Evolutionary conservation across 2,329 filamentous ascomycete species (phyloP).

Genomic region (Botrytis paeoniae): DNA sequence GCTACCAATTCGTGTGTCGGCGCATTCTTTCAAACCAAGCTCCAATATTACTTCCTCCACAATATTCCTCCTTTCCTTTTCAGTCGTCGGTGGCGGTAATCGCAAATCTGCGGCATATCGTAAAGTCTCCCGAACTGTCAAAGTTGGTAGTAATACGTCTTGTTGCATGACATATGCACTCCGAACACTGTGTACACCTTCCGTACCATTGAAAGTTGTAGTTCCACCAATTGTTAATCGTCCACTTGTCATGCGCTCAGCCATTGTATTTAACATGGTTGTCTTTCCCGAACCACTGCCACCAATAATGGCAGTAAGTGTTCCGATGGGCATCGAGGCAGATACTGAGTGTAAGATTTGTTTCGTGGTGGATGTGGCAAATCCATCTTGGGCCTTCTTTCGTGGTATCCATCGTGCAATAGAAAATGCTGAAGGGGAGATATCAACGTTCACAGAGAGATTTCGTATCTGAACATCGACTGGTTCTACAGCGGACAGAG

Average conservation of each 20-base stretch:
- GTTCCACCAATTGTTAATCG: slow-evolving; percentile 51
- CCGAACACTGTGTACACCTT: slow-evolving; percentile 52
- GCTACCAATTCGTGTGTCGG: slow-evolving; percentile 70
- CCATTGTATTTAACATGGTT: slow-evolving; percentile 67
- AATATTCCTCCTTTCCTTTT: slow-evolving; percentile 56
- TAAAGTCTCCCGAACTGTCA: slow-evolving; percentile 74
- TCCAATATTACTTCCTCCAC: slow-evolving; percentile 77
- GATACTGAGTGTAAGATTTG: slow-evolving; percentile 61
- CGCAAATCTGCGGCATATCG: slow-evolving; percentile 70
- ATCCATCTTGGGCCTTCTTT: slow-evolving; percentile 35
- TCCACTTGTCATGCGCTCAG: slow-evolving; percentile 60
- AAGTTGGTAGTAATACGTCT: slow-evolving; percentile 67
- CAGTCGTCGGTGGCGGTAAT: slow-evolving; percentile 59
- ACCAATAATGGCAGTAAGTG: slow-evolving; percentile 72
- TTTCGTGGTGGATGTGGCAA: slow-evolving; percentile 42
- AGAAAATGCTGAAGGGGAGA: slow-evolving; percentile 53
- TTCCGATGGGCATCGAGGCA: slow-evolving; percentile 62
- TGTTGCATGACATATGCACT: slow-evolving; percentile 75
- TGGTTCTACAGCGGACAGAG: slow-evolving; percentile 50
- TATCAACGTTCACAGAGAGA: slow-evolving; percentile 56
- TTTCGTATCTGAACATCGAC: slow-evolving; percentile 54
- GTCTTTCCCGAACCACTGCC: slow-evolving; percentile 73
- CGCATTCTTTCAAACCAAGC: slow-evolving; percentile 72
- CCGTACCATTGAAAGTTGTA: slow-evolving; percentile 59
- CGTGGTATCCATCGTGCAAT: slow-evolving; percentile 40